Evolutionary conservation across 2,329 filamentous ascomycete species (phyloP), one percentile per base, ranked within the genome.

Genomic region (Xylaria sp.): DNA sequence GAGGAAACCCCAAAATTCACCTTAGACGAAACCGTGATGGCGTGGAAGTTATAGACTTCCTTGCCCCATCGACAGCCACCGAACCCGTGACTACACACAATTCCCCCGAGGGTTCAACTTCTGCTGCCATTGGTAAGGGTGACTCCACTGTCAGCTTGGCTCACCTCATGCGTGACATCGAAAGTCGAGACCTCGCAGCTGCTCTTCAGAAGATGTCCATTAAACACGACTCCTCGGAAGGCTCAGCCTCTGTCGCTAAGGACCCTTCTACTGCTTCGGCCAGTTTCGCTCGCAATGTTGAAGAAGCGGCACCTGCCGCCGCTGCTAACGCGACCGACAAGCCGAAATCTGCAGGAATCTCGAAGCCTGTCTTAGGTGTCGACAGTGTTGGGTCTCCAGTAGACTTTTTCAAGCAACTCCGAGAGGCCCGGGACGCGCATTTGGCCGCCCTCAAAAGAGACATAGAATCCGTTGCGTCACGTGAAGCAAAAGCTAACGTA

Each of bases 1-100:
- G 73, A 18, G 76, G 75, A 15, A 77, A 73, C 66, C 76, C 77
- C 25, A 73, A 70, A 52, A 76, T 79, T 51, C 71, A 74, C 31
- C 61, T 77, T 1, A 67, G 76, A 60, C 74, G 72, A 20, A 70
- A 78, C 66, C 65, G 63, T 3, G 66, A 74, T 2, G 74, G 72
- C 20, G 65, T 67, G 13, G 76, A 78, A 69, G 72, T 78, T 4
- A 70, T 78, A 28, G 77, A 79, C 55, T 74, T 79, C 37, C 54
- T 77, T 23, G 64, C 54, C n/a, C 50, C 69, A 52, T 56, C 67
- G 1, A 57, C 66, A 13, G 13, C 58, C 18, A 52, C 61, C 4
- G 69, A 72, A 18, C 72, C 74, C 25, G 34, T 70, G 12, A 51
- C 73, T 8, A 73, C 69, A 18, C 58, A 68, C 3, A 72, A 71